Evolutionary conservation across 1,284 basidiomycete genomes (phyloP).

Genomic region (Pseudozyma pruni): DNA sequence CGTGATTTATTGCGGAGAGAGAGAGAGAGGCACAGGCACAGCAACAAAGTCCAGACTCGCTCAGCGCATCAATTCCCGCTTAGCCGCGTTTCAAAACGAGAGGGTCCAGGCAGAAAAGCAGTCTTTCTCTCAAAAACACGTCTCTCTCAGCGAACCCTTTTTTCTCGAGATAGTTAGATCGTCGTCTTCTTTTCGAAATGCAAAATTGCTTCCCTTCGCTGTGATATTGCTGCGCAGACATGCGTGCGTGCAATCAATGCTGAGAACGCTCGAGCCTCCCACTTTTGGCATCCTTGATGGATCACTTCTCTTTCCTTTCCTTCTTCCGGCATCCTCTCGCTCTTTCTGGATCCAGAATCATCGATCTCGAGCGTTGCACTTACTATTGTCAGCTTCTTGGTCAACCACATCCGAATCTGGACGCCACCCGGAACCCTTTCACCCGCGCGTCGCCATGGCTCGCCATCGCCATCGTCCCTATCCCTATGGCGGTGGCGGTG

Average conservation of each 20-base stretch:
- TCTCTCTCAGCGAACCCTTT: not conserved
- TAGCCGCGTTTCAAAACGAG: slow-evolving; percentile 3
- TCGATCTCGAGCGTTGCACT: too few species aligned
- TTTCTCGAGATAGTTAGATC: not conserved
- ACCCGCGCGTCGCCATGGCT: slow-evolving; percentile 27
- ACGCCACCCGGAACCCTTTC: too few species aligned
- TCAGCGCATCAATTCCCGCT: slow-evolving; percentile 5
- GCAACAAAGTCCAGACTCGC: not conserved
- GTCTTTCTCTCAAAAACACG: not conserved
- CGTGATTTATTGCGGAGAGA: slow-evolving; percentile 3
- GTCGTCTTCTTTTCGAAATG: too few species aligned
- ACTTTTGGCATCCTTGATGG: too few species aligned
- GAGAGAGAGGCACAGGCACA: not conserved
- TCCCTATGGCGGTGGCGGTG: not conserved
- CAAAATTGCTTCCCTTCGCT: too few species aligned
- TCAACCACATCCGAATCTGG: too few species aligned
- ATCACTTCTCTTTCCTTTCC: too few species aligned
- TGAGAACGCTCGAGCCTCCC: not conserved
- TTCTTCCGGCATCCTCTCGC: too few species aligned
- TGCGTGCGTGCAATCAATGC: too few species aligned
- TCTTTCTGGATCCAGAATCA: too few species aligned
- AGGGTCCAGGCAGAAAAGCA: not conserved
- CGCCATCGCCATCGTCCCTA: not conserved
- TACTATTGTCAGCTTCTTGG: too few species aligned
- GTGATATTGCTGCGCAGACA: too few species aligned